Conservation (phyloP, 108 stramenopile species). For the Nitzschia palea region DNA sequence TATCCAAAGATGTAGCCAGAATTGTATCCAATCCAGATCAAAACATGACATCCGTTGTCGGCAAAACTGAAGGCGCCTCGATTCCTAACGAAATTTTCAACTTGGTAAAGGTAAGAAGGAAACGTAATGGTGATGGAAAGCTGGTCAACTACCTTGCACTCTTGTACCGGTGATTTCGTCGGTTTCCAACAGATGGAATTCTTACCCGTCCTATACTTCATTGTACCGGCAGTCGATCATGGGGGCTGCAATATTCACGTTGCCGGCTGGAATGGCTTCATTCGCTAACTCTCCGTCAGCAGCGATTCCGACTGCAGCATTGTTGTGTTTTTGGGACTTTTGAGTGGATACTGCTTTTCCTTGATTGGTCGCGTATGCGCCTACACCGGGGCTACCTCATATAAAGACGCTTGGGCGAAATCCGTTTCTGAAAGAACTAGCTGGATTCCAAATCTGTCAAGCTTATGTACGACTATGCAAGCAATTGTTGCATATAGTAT, state of each 20-base stretch:
- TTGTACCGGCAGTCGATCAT: slow-evolving; percentile 54
- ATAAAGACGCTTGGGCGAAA: slow-evolving; percentile 21
- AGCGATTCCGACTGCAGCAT: slow-evolving; percentile 55
- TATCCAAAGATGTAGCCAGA: too few species aligned
- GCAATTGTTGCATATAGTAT: slow-evolving; percentile 84
- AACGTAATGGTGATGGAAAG: too few species aligned
- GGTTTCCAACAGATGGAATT: too few species aligned
- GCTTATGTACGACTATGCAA: slow-evolving; percentile 66
- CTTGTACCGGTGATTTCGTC: too few species aligned
- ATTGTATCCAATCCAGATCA: too few species aligned
- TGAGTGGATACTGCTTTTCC: slow-evolving; percentile 85
- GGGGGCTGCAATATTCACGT: slow-evolving; percentile 77
- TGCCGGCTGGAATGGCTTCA: slow-evolving; percentile 61
- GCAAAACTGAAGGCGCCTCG: too few species aligned
- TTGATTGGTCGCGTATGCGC: slow-evolving; percentile 75
- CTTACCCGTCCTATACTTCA: too few species aligned
- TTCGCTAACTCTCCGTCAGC: slow-evolving; percentile 36
- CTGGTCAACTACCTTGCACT: too few species aligned
- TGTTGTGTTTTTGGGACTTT: slow-evolving; percentile 70
- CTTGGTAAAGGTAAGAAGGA: slow-evolving; percentile 64
- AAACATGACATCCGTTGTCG: too few species aligned
- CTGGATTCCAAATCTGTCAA: slow-evolving; percentile 78
- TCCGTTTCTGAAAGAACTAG: slow-evolving; percentile 48
- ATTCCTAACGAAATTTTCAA: slow-evolving; percentile 77
- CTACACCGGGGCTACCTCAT: slow-evolving; percentile 31